Base-by-base conservation (phyloP, 371 early-diverging fungal species). In the Zopfochytrium polystomum region DNA sequence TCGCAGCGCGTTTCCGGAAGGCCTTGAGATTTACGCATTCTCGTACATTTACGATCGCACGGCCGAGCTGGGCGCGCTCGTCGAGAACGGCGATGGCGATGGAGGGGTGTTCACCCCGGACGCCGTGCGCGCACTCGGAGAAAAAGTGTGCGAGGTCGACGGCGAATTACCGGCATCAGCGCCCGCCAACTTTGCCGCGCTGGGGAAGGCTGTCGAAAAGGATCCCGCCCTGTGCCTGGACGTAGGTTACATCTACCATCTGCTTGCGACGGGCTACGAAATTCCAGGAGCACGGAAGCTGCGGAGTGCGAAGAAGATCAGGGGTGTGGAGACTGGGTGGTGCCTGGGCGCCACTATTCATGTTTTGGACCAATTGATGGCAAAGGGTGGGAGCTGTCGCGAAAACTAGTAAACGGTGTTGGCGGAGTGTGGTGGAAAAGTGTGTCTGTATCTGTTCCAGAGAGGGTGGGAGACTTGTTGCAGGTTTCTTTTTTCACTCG, bases 241-340 rank as follows among this genome's bases (percentile, higher is more conserved):
- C 65, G 60, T 95, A 65, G 87, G 88, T 5, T 96, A 86, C 76
- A 87, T 91, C 34, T 84, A 90, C 67, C 83, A 83, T 9, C 67
- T 96, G 55, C 78, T 96, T 30, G 79, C 76, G 20, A 79, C 80
- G 62, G 97, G 95, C 1, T 93, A 94, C 64, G 90, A 87, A 34
- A 76, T 96, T 29, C 79, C 87, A 6, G 79, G 81, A n/a, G 76
- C 82, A 27, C 79, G 92, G 27, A 69, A 77, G 26, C 75, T 96
- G 20, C 83, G 84, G 49, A 86, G 88, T 15, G 87, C 93, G 26
- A 90, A 95, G 67, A 95, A 95, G 80, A 92, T 96, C 58, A 82
- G 84, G 26, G 90, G 84, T 34, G 84, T 91, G 30, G 96, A 96
- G 66, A 93, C 93, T 23, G 97, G 97, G 5, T 96, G 97, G 97